Evolutionary conservation across 768 basidiomycete species (phyloP).

Genomic region (Kwoniella botswanensis): DNA sequence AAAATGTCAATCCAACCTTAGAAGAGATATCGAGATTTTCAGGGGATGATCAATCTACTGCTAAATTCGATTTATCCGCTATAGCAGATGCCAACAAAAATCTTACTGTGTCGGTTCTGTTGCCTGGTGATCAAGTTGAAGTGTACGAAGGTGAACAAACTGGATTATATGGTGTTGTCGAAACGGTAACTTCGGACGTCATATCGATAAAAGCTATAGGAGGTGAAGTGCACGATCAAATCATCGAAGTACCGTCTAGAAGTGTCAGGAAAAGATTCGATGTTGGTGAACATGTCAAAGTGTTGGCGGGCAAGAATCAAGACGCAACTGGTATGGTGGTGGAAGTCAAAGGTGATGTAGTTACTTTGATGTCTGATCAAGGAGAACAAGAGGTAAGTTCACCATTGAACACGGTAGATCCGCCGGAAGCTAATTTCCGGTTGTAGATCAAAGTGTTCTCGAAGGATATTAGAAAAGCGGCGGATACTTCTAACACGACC

Average conservation of each 20-base stretch:
- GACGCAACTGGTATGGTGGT: slow-evolving; percentile 97
- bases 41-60: slow-evolving; percentile 68
- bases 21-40: slow-evolving; percentile 95
- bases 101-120: slow-evolving; percentile 88
- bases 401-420: background rate
- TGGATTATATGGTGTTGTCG: slow-evolving; percentile 89
- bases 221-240: slow-evolving; percentile 67
- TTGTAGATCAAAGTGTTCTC: slow-evolving; percentile 91
- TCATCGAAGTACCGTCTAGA: slow-evolving; percentile 63
- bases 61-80: slow-evolving; percentile 79
- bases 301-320: slow-evolving; percentile 90
- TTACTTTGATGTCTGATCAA: slow-evolving; percentile 97
- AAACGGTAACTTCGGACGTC: slow-evolving; percentile 83
- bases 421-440: slow-evolving; percentile 23
- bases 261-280: slow-evolving; percentile 95
- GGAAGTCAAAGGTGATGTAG: slow-evolving; percentile 77
- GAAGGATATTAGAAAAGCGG: slow-evolving; percentile 94
- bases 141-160: slow-evolving; percentile 96
- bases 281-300: slow-evolving; percentile 97
- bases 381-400: slow-evolving; percentile 89
- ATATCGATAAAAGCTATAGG: slow-evolving; percentile 74
- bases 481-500: slow-evolving; percentile 91
- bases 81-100: slow-evolving; percentile 92
- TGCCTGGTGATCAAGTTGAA: slow-evolving; percentile 96
- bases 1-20: slow-evolving; percentile 91